Conservation (phyloP, 345 rosid genomes). For the Eutrema yunnanense region DNA sequence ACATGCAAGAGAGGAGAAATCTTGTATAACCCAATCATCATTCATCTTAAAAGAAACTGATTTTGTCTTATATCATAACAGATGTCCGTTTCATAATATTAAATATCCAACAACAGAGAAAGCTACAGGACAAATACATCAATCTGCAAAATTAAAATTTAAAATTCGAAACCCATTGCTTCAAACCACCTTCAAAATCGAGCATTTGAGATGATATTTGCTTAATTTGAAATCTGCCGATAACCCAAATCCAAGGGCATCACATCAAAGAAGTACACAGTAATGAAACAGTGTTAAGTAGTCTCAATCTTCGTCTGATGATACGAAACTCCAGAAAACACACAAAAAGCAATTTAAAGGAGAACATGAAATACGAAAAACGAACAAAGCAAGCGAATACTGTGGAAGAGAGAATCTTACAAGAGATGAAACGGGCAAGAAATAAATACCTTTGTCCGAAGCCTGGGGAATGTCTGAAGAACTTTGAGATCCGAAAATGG, state of each 20-base stretch:
- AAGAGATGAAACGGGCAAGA: background rate
- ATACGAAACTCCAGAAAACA: background rate
- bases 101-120: background rate
- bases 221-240: background rate
- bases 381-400: background rate
- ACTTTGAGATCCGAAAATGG: constrained; percentile 25
- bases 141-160: background rate
- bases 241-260: background rate
- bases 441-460: constrained; percentile 6
- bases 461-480: constrained; percentile 11
- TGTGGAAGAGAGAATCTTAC: background rate
- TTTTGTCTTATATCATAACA: constrained; percentile 10
- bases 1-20: constrained; percentile 28
- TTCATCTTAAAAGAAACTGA: background rate
- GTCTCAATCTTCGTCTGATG: background rate
- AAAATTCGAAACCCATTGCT: constrained; percentile 14
- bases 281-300: background rate
- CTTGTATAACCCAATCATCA: constrained; percentile 17
- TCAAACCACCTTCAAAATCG: background rate
- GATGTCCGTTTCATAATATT: constrained; percentile 8
- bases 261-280: background rate
- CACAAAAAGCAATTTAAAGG: background rate
- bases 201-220: background rate
- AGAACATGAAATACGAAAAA: background rate
- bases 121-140: background rate